Base-by-base conservation (phyloP, 345 rosid genomes). In the Odontarrhena argentea region DNA sequence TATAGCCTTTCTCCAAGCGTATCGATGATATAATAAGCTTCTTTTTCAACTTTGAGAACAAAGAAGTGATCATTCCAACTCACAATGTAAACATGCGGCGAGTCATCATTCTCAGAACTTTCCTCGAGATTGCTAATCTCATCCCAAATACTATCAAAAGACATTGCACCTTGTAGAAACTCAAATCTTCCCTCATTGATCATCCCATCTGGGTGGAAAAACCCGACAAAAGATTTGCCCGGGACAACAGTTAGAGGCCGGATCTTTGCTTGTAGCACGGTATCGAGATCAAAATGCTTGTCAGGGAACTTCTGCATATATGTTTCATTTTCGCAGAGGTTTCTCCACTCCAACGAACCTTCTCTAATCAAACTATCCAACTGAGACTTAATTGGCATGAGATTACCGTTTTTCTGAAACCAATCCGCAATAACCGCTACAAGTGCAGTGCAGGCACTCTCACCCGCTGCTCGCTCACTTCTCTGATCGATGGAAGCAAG, bases 21-120 rank as follows among this genome's bases (percentile, higher is more conserved):
- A 71, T 87, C 92, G 2, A 84, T 80, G 35, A 87, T 79, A 38
- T 81, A 87, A 78, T 84, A 84, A 37, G 92, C 89, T 55, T 84
- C 86, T 9, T 54, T 74, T 37, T 83, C 86, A 40, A 86, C 84
- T 69, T 83, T 84, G 15, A 86, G 81, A 24, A 84, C 68, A 45
- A 86, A 86, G 58, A 86, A 86, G 71, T 86, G 92, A 50, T 86
- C 92, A 54, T 86, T 86, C 92, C 92, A 86, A 45, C 92, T 84
- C 25, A 86, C 74, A 56, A 84, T 79, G 74, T 82, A 86, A 41
- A 86, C 78, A 7, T n/a, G 36, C 3, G 67, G 10, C 8, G 37
- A 32, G 38, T 36, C 73, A 14, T 59, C 48, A 7, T 60, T 60
- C 6, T 5, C 14, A 0, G 56, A 45, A 48, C 45, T 56, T 38